Evolutionary conservation across 1,284 basidiomycete species (phyloP).

Genomic region (Austropuccinia psidii): DNA sequence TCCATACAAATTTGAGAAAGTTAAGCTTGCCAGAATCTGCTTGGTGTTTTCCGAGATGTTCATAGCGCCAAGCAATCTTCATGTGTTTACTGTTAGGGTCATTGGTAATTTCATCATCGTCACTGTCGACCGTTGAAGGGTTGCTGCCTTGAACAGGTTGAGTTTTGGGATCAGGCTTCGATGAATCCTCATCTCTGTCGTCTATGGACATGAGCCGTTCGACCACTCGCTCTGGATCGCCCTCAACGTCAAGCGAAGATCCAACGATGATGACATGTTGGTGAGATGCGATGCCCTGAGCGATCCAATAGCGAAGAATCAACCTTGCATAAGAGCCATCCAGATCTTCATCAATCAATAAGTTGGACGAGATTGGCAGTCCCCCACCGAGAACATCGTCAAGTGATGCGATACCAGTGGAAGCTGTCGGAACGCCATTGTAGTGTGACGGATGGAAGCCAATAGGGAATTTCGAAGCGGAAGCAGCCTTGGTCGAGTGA

Average conservation of each 20-base stretch:
- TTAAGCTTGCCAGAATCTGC: constrained; percentile 9
- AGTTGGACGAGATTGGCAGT: constrained; percentile 69
- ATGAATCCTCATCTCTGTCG: background rate
- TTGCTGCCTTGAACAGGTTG: background rate
- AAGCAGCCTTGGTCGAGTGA: background rate
- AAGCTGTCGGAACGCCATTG: constrained; percentile 45
- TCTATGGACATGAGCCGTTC: constrained; percentile 40
- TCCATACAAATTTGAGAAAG: background rate
- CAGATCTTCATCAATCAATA: constrained; percentile 71
- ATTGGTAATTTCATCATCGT: constrained; percentile 1
- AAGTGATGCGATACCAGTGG: constrained; percentile 84
- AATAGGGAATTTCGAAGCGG: background rate
- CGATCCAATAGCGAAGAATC: constrained; percentile 75
- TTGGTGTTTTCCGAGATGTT: constrained; percentile 27
- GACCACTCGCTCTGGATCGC: constrained; percentile 51
- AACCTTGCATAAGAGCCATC: constrained; percentile 75
- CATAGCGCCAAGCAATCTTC: constrained; percentile 36
- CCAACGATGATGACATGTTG: constrained; percentile 62
- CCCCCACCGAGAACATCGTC: constrained; percentile 93
- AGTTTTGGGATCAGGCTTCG: background rate
- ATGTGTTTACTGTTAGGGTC: constrained; percentile 13
- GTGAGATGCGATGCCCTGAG: constrained; percentile 68
- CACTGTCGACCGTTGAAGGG: background rate
- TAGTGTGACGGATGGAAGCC: constrained; percentile 31
- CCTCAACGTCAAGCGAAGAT: constrained; percentile 49